Conservation (phyloP, 352 stramenopile species). For the Albugo candida region DNA sequence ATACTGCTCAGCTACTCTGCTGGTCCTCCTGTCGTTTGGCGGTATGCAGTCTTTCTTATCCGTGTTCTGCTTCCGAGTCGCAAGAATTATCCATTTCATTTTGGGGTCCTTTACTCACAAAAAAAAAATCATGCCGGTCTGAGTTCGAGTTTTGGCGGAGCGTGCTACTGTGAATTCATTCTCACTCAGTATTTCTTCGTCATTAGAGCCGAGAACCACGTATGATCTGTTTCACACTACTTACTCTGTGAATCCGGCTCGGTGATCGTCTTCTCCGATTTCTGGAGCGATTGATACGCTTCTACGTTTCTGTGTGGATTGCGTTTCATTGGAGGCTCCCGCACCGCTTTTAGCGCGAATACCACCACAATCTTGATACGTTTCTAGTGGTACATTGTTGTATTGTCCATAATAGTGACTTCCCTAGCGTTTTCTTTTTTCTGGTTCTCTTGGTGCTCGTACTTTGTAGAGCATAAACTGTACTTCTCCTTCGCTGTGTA, state of each 20-base stretch:
- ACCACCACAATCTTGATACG: not conserved
- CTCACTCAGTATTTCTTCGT: slow-evolving; percentile 30
- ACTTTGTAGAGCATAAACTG: not conserved
- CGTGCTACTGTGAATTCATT: slow-evolving; percentile 12
- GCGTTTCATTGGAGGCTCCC: too few species aligned
- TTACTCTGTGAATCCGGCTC: slow-evolving; percentile 34
- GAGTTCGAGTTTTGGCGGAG: slow-evolving; percentile 13
- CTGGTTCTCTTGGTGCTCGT: not conserved
- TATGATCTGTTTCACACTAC: slow-evolving; percentile 61
- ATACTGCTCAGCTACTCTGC: slow-evolving; percentile 14
- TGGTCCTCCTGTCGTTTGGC: slow-evolving; percentile 9
- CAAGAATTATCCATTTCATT: not conserved
- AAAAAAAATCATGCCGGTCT: slow-evolving; percentile 5
- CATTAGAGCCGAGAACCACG: slow-evolving; percentile 58
- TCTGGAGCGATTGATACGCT: slow-evolving; percentile 1
- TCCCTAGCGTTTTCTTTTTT: slow-evolving; percentile 3
- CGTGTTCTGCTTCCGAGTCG: not conserved
- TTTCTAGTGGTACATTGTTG: not conserved
- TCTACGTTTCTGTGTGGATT: slow-evolving; percentile 1
- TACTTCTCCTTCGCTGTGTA: slow-evolving; percentile 2
- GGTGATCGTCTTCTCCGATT: slow-evolving; percentile 10
- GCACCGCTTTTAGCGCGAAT: not conserved
- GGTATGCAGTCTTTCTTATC: slow-evolving; percentile 3
- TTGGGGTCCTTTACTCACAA: too few species aligned
- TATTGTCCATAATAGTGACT: slow-evolving; percentile 1